Percentiles rank a stretch among this genome's conserved stretches.
Conservation (phyloP, 306 rosid species). For the Arachis hypogaea region DNA sequence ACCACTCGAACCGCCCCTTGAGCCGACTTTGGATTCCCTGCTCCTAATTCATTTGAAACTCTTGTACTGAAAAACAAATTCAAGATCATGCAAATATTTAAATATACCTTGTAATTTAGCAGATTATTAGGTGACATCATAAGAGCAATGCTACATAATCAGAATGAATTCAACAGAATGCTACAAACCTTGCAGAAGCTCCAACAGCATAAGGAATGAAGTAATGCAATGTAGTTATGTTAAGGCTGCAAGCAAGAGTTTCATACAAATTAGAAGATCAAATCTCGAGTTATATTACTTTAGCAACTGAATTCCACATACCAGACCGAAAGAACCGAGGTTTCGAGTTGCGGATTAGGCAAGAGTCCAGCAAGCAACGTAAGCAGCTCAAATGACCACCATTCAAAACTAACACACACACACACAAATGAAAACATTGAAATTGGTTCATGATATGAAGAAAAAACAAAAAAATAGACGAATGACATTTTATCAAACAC, state of each 20-base stretch:
- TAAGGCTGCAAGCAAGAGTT: constrained; percentile 50
- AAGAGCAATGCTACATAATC: neutral
- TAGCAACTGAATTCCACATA: constrained; percentile 5
- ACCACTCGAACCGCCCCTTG: constrained; percentile 49
- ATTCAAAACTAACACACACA: constrained; percentile 50
- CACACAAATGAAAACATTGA: neutral
- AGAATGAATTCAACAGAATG: neutral
- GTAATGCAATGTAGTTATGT: constrained; percentile 46
- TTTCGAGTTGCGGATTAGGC: constrained; percentile 63
- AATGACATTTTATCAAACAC: no score
- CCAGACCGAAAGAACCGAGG: constrained; percentile 77
- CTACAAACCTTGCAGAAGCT: constrained; percentile 56
- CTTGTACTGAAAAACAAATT: constrained; percentile 54
- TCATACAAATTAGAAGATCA: constrained; percentile 24
- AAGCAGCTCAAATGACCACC: constrained; percentile 80
- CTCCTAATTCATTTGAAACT: constrained; percentile 74
- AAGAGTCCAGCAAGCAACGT: constrained; percentile 64
- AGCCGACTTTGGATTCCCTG: constrained; percentile 58
- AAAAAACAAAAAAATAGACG: neutral
- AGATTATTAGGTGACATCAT: neutral
- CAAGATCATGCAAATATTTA: neutral
- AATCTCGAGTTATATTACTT: neutral
- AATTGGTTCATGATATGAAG: neutral
- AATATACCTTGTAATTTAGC: neutral
- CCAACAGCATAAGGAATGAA: constrained; percentile 53